Base-by-base conservation (phyloP, 176 grass and related monocot species). In the Ananas comosus region DNA sequence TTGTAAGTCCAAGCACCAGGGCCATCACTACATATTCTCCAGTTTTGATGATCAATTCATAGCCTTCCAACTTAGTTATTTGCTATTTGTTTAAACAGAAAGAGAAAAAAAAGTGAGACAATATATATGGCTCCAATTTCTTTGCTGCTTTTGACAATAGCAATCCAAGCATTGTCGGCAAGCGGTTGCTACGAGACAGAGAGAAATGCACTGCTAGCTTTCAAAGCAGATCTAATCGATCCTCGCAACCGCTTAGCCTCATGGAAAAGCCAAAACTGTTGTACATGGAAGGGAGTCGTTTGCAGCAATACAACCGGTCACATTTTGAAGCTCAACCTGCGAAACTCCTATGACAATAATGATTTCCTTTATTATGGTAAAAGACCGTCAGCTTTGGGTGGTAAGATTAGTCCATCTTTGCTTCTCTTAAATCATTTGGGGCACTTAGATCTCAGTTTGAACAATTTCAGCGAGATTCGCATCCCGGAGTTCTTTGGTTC, bases 371-470 rank as follows among this genome's bases (percentile, higher is more conserved):
- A 0, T 8, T 42, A 7, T 42, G 5, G 4, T 42, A 42, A 7
- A 42, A 42, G 33, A 42, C 11, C 10, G 22, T 25, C 21, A 9
- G 7, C 13, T 42, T 56, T 80, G 3, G 18, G 82, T 22, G 65
- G 77, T 47, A 48, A 64, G 12, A 50, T 85, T 11, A 67, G 83
- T 48, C 57, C 78, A 27, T 74, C 73, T 18, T 65, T 86, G 9
- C 17, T 70, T 47, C 19, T 5, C 14, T 75, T 86, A 0, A 49
- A 67, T 9, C 51, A 80, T 21, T 16, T 81, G 10, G 66, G 53
- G 13, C 21, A 64, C 53, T 73, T 85, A 1, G 73, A 85, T 51
- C 74, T 85, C n/a, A 85, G 76, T 56, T 80, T 3, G 25, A 84
- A 83, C 70, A 2, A 47, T 17, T 83, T 83, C 56, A 14, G 2